Evolutionary conservation across 2,329 filamentous ascomycete species (phyloP).

Genomic region (Cladosporium sp.): DNA sequence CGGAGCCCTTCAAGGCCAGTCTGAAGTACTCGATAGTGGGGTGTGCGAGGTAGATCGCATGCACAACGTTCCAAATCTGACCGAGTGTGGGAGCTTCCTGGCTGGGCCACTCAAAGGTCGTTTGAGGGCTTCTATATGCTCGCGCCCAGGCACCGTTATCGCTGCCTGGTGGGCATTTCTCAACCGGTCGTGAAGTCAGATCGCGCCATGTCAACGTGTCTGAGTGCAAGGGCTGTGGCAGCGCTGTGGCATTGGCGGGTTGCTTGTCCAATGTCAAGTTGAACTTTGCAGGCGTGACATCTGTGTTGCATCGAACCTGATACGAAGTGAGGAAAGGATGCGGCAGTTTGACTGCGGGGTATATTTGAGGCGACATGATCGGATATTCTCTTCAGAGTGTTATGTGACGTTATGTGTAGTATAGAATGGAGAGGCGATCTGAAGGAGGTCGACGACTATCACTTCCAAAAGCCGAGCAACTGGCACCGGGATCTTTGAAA

Average conservation of each 20-base stretch:
- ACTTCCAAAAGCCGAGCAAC: not conserved
- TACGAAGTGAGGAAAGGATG: constrained; percentile 46
- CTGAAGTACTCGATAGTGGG: constrained; percentile 44
- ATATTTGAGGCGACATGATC: constrained; percentile 14
- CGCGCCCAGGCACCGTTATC: constrained; percentile 41
- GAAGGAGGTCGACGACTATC: not conserved
- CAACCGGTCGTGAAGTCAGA: constrained; percentile 24
- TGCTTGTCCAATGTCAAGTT: constrained; percentile 35
- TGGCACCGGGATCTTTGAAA: not conserved
- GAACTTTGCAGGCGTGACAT: constrained; percentile 17
- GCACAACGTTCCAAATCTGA: constrained; percentile 46
- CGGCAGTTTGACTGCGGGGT: constrained; percentile 41
- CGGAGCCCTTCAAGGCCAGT: constrained; percentile 37
- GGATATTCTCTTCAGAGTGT: not conserved
- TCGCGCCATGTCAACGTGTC: constrained; percentile 37
- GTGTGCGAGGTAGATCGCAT: constrained; percentile 42
- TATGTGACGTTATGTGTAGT: not conserved
- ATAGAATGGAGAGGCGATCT: not conserved
- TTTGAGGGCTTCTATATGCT: constrained; percentile 40
- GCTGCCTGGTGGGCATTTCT: constrained; percentile 24
- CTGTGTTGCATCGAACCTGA: constrained; percentile 27
- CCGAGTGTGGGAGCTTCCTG: constrained; percentile 37
- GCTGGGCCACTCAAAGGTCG: constrained; percentile 40
- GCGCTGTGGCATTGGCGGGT: constrained; percentile 29
- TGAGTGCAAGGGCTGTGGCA: constrained; percentile 38